phyloP scores from a whole-genome alignment of 1,284 basidiomycete species.

The Ustilago bromivora region DNA sequence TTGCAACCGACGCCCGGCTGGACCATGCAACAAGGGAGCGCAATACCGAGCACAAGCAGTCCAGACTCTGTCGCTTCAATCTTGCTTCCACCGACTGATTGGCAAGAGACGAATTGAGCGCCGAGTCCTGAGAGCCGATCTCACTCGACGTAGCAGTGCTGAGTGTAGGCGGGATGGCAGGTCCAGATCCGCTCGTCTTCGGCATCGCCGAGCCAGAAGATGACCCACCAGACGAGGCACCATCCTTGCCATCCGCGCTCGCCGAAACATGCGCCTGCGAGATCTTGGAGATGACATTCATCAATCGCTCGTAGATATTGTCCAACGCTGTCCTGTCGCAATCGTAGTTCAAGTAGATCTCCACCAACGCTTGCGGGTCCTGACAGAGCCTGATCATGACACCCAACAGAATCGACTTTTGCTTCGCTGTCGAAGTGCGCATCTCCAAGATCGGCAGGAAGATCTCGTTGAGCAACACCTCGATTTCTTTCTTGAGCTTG shows the following conservation, averaged over 20 bases:
- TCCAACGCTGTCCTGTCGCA: conserved; percentile 68
- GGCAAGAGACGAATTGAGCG: conserved; percentile 15
- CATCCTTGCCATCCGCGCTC: conserved; percentile 43
- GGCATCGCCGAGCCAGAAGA: conserved; percentile 19
- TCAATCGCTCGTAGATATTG: conserved; percentile 69
- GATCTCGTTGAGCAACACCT: conserved; percentile 96
- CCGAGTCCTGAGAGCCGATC: conserved; percentile 24
- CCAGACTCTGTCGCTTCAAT: conserved; percentile 67
- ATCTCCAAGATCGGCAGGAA: conserved; percentile 99
- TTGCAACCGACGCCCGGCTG: conserved; percentile 31
- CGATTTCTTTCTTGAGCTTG: conserved; percentile 99
- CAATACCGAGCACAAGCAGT: conserved; percentile 68
- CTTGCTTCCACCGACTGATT: conserved; percentile 63
- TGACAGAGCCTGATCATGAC: conserved; percentile 66
- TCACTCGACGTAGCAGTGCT: conserved; percentile 50
- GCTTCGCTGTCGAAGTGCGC: conserved; percentile 93
- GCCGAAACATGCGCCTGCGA: conserved; percentile 57
- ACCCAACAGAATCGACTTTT: conserved; percentile 66
- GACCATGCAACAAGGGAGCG: conserved; percentile 67
- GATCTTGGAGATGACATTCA: conserved; percentile 66
- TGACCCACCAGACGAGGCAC: conserved; percentile 14
- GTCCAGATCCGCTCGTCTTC: conserved; percentile 26
- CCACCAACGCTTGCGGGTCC: conserved; percentile 68
- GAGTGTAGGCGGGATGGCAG: conserved; percentile 52
- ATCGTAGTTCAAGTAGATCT: conserved; percentile 70